These are phyloP conservation scores for Sonneratia alba DNA, from an alignment of 345 rosid species.

Conservation along the genomic window DNA sequence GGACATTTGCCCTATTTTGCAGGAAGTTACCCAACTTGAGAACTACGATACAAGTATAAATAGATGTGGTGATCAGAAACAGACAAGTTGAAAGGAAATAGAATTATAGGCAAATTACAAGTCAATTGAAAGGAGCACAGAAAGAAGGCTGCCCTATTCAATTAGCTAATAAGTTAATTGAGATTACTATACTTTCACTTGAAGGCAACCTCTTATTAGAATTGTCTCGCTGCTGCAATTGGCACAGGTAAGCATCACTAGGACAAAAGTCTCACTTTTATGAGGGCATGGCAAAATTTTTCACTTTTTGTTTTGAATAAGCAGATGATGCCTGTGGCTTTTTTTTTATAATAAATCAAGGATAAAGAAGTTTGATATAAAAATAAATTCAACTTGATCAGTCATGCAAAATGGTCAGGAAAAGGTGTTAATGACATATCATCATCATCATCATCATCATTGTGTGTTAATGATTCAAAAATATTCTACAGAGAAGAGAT, in stretches of 20 bases:
- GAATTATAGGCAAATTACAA: not conserved
- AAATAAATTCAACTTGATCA: too few relatives aligned
- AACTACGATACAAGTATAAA: not conserved
- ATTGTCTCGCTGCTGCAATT: not conserved
- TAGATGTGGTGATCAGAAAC: not conserved
- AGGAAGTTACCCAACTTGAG: slow-evolving; percentile 9
- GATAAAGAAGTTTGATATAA: too few relatives aligned
- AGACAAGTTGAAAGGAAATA: not conserved
- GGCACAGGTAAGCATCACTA: not conserved
- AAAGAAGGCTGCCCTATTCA: not conserved
- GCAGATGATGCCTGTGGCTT: not conserved
- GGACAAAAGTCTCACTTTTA: not conserved
- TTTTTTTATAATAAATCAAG: too few relatives aligned
- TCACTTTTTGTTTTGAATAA: not conserved
- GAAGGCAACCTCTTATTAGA: not conserved
- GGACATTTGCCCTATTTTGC: slow-evolving; percentile 75
- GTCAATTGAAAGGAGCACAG: not conserved
- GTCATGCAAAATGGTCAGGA: too few relatives aligned
- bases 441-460: too few relatives aligned
- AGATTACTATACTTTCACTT: not conserved
- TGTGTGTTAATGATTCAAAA: not conserved
- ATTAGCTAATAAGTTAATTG: not conserved
- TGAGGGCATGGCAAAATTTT: not conserved
- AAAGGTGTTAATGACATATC: not conserved
- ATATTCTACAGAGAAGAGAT: not conserved